phyloP scores from a whole-genome alignment of 2,329 filamentous ascomycete genomes.

The Botrytis fabae region DNA sequence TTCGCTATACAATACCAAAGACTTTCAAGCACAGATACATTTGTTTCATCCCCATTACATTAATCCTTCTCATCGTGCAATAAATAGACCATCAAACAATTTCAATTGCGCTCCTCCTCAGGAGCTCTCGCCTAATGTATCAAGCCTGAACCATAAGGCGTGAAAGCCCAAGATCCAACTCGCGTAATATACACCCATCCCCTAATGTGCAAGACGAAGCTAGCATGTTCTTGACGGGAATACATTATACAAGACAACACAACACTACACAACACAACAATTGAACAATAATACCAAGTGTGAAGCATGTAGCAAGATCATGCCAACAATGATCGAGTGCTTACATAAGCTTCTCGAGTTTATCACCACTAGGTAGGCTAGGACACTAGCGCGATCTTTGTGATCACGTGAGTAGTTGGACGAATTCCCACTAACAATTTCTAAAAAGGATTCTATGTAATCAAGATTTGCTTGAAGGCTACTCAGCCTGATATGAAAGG shows the following conservation, averaged over 20 bases:
- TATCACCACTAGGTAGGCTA: background rate
- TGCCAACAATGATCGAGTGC: background rate
- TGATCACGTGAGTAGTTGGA: background rate
- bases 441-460: too few species aligned
- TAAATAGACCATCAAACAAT: background rate
- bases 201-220: background rate
- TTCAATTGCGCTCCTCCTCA: background rate
- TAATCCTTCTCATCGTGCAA: background rate
- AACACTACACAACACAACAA: background rate
- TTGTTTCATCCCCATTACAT: background rate
- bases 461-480: background rate
- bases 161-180: background rate
- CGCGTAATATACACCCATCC: background rate
- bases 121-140: background rate
- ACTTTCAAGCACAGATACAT: background rate
- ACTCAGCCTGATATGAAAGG: background rate
- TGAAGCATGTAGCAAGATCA: background rate
- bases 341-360: background rate
- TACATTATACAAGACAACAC: background rate
- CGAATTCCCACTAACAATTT: background rate
- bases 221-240: background rate
- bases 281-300: background rate
- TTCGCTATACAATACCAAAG: background rate
- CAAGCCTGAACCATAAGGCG: background rate
- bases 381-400: background rate